These are phyloP conservation scores for Raffaelea ambrosiae DNA, from an alignment of 2,329 filamentous ascomycete genomes.

Conservation along the genomic window DNA sequence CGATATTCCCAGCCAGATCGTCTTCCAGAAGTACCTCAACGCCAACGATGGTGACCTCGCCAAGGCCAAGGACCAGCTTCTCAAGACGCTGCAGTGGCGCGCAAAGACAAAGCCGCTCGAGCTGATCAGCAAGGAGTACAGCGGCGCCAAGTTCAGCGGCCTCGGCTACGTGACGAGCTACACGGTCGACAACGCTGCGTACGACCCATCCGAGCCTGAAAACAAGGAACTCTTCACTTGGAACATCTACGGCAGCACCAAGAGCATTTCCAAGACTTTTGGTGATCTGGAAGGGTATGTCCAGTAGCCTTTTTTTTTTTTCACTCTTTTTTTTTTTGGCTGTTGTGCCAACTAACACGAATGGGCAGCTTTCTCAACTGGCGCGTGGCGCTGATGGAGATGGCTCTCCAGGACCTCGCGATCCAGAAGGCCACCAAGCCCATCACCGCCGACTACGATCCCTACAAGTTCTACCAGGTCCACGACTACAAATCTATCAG, in stretches of 20 bases:
- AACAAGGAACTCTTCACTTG: slow-evolving; percentile 67
- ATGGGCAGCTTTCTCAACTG: slow-evolving; percentile 84
- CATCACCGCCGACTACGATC: slow-evolving; percentile 69
- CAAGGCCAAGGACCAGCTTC: slow-evolving; percentile 70
- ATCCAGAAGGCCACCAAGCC: slow-evolving; percentile 59
- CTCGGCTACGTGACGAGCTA: slow-evolving; percentile 78
- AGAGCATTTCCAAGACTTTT: slow-evolving; percentile 73
- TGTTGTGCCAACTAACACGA: background rate
- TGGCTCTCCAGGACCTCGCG: slow-evolving; percentile 66
- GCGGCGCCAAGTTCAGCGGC: slow-evolving; percentile 61
- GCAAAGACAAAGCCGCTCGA: slow-evolving; percentile 64
- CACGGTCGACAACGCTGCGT: slow-evolving; percentile 32
- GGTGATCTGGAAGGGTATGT: slow-evolving; percentile 71
- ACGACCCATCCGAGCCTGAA: slow-evolving; percentile 23
- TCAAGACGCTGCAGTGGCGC: slow-evolving; percentile 74
- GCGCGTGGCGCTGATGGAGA: slow-evolving; percentile 86
- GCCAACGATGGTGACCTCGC: slow-evolving; percentile 72
- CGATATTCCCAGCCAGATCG: slow-evolving; percentile 69
- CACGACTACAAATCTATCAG: slow-evolving; percentile 88
- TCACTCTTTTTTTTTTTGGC: background rate
- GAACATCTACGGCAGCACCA: slow-evolving; percentile 88
- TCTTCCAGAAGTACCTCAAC: slow-evolving; percentile 88
- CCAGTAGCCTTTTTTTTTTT: background rate
- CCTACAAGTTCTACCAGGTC: slow-evolving; percentile 85
- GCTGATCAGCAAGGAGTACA: slow-evolving; percentile 56